These are phyloP conservation scores for Phytophthora sp. DNA, from an alignment of 352 stramenopile species.

Conservation along the genomic window DNA sequence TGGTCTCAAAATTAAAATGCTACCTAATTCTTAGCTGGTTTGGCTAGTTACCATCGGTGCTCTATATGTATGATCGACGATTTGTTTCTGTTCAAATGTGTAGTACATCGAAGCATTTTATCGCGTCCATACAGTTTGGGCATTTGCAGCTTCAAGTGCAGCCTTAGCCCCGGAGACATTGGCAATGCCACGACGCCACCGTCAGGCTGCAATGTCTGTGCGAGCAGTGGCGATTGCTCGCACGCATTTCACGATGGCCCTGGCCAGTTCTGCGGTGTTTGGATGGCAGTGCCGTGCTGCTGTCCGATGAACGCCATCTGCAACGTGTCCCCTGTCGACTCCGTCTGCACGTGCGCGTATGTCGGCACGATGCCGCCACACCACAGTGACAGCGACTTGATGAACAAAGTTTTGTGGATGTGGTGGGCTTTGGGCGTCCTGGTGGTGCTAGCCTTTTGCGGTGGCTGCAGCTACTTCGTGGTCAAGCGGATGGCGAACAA, in stretches of 20 bases:
- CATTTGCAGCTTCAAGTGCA: too few relatives aligned
- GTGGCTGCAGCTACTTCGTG: slow-evolving; percentile 3
- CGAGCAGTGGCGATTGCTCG: slow-evolving; percentile 20
- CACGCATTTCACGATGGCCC: slow-evolving; percentile 20
- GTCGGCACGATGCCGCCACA: slow-evolving; percentile 17
- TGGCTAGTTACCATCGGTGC: too few relatives aligned
- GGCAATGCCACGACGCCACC: slow-evolving; percentile 4
- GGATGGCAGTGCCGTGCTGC: slow-evolving; percentile 29
- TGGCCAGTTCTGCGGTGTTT: slow-evolving; percentile 26
- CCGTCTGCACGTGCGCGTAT: slow-evolving; percentile 25
- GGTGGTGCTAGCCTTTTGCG: not conserved
- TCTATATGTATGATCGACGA: too few relatives aligned
- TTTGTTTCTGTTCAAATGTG: too few relatives aligned
- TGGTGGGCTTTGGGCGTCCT: slow-evolving; percentile 16
- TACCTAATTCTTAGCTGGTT: too few relatives aligned
- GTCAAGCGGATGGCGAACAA: slow-evolving; percentile 4
- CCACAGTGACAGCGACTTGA: slow-evolving; percentile 18
- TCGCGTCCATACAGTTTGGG: too few relatives aligned
- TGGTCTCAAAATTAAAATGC: too few relatives aligned
- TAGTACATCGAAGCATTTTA: too few relatives aligned
- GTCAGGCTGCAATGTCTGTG: slow-evolving; percentile 28
- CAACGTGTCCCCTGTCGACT: slow-evolving; percentile 24
- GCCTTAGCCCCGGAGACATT: slow-evolving; percentile 13
- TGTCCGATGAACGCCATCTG: slow-evolving; percentile 26
- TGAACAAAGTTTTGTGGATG: slow-evolving; percentile 21